Evolutionary conservation across 2,329 filamentous ascomycete genomes (phyloP), one percentile per base, ranked within the genome.

Genomic region (Malbranchea zuffiana): DNA sequence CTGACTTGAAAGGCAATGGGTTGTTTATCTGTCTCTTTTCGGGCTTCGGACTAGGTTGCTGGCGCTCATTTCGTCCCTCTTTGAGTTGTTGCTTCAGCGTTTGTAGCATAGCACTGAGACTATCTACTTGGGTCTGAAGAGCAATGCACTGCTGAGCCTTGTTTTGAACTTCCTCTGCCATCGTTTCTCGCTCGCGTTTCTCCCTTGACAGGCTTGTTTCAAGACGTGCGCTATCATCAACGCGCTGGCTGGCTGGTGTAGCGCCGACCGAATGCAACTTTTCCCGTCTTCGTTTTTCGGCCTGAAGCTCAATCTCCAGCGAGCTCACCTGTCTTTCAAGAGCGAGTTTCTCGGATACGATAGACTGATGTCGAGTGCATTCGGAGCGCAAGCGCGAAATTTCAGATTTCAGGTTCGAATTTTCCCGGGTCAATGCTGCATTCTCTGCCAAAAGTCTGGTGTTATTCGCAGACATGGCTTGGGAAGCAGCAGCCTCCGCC

Each of bases 231-330:
- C 26, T 12, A n/a, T 12, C n/a, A 5, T 28, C 5, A 28, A 5
- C 15, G n/a, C n/a, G 26, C 15, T 6, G 5, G 26, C 64, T 65
- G 51, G 71, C 67, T 35, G 63, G 63, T 11, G 63, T 56, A 10
- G 47, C 60, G 70, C 71, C 34, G n/a, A n/a, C n/a, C n/a, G n/a
- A n/a, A n/a, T n/a, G n/a, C n/a, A n/a, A n/a, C n/a, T 78, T 72
- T 46, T 78, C 73, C 6, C 72, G 66, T 3, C 75, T 71, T 11
- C 77, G 73, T 56, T 78, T 88, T 54, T 90, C 83, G 47, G 82
- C 83, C 45, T 86, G 83, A 2, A 94, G 68, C 49, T 93, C 82
- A 28, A 84, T 77, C 56, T 93, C 82, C 2, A 87, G 59, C 1
- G 79, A 76, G 51, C 72, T 79, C 18, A 94, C 58, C 58, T 90